Percentiles rank a stretch among this genome's conserved stretches.
Evolutionary conservation across 2,329 filamentous ascomycete species (phyloP).

Genomic region (Pseudohalonectria lignicola): DNA sequence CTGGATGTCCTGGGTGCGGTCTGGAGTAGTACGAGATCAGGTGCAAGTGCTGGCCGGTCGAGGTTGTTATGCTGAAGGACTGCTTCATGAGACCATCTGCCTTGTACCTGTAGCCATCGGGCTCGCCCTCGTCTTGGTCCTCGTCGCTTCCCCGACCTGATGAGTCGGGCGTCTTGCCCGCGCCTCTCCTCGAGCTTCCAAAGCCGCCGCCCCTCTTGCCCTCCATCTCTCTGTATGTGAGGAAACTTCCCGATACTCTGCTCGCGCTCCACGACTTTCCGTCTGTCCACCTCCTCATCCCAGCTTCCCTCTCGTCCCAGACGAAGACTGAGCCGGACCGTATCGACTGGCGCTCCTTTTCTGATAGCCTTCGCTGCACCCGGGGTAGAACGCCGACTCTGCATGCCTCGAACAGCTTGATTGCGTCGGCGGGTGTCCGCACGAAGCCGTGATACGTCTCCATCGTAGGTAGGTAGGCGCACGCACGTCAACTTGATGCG

Average conservation of each 20-base stretch:
- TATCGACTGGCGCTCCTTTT: constrained; percentile 95
- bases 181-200: constrained; percentile 38
- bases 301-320: constrained; percentile 98
- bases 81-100: constrained; percentile 98
- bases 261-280: constrained; percentile 99
- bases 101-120: constrained; percentile 90
- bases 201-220: constrained; percentile 84
- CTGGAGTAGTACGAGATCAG: constrained; percentile 95
- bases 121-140: constrained; percentile 73
- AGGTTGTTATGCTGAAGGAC: constrained; percentile 97
- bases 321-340: constrained; percentile 96
- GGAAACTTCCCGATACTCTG: constrained; percentile 90
- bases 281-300: constrained; percentile 97
- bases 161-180: constrained; percentile 70
- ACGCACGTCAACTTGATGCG: too few relatives aligned
- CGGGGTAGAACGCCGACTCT: constrained; percentile 78
- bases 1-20: constrained; percentile 59
- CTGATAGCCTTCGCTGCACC: constrained; percentile 84
- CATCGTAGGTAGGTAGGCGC: too few relatives aligned
- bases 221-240: constrained; percentile 98
- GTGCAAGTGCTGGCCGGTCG: constrained; percentile 78
- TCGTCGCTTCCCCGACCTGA: constrained; percentile 70
- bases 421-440: constrained; percentile 90
- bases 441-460: constrained; percentile 96
- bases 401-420: constrained; percentile 97